Conservation (phyloP, 169 alveolate species). For the Eimeria acervulina region DNA sequence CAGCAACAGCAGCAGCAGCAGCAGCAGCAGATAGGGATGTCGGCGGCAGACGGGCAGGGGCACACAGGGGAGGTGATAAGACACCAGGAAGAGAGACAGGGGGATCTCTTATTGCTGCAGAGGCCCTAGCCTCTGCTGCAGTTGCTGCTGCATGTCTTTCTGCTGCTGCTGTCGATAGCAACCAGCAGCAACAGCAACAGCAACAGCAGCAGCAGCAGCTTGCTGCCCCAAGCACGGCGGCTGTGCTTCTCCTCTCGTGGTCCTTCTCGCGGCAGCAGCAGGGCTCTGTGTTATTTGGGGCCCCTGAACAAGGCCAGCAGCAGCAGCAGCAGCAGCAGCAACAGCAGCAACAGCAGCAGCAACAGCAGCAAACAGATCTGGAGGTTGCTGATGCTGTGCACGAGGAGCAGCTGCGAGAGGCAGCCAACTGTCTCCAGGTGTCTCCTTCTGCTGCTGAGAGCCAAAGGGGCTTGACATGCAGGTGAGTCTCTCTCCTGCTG, state of each 20-base stretch:
- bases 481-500: neutral
- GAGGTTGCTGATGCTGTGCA: neutral
- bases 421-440: neutral
- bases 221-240: neutral
- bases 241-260: constrained; percentile 33
- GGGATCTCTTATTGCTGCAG: neutral
- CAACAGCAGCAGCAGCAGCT: too few species aligned
- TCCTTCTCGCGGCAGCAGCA: constrained; percentile 2
- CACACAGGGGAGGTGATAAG: neutral
- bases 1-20: neutral
- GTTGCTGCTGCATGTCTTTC: too few species aligned
- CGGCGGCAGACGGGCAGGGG: neutral
- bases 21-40: too few species aligned
- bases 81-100: neutral
- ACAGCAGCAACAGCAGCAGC: neutral
- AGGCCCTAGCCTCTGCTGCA: constrained; percentile 44
- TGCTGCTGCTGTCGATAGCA: too few species aligned
- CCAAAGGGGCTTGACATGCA: neutral
- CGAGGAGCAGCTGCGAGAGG: neutral
- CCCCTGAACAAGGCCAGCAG: neutral
- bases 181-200: too few species aligned
- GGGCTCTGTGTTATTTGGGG: neutral
- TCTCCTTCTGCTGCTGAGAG: constrained; percentile 4
- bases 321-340: constrained; percentile 1
- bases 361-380: neutral